Evolutionary conservation across 306 rosid species (phyloP), one percentile per base, ranked within the genome.

Genomic region (Cucumis cinereus): DNA sequence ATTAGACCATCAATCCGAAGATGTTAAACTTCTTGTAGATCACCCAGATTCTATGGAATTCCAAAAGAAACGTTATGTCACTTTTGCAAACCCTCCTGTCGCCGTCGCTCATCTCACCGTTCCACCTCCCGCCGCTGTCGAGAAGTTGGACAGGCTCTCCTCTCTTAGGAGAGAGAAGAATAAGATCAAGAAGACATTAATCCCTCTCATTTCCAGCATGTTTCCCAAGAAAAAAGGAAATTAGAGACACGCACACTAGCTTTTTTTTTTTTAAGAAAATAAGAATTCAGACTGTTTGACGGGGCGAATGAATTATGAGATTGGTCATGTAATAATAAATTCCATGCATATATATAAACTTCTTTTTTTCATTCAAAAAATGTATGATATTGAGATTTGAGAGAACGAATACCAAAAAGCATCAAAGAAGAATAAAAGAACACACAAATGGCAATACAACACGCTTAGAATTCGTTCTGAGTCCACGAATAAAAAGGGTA

Each of bases 51-150:
- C 52, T 3, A 14, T 79, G 80, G 97, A 92, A 61, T 92, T 92
- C 36, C 97, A 94, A 49, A 94, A 92, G 90, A 92, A 89, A 81
- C 87, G 97, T 79, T 94, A 92, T 15, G 97, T 94, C 75, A 90
- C 97, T 52, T 71, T 71, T 75, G 97, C 96, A 12, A 88, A 91
- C 41, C 76, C 76, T 1, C 76, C 76, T 0, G 28, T 45, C 10
- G 76, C 76, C 23, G 76, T 45, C 0, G 9, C 59, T 9, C 59
- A 50, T 8, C 83, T 82, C 12, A 24, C 77, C 63, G 24, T 83
- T 22, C 91, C 92, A 1, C 96, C 79, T 0, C 24, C 71, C 17
- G 26, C 71, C 28, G 90, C 87, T 1, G 81, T 79, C 66, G 92
- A 85, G 54, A 89, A 77, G 13, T 69, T 92, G 82, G 92, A 92